phyloP scores from a whole-genome alignment of 2,329 filamentous ascomycete genomes.

The Ophiostoma piceae region DNA sequence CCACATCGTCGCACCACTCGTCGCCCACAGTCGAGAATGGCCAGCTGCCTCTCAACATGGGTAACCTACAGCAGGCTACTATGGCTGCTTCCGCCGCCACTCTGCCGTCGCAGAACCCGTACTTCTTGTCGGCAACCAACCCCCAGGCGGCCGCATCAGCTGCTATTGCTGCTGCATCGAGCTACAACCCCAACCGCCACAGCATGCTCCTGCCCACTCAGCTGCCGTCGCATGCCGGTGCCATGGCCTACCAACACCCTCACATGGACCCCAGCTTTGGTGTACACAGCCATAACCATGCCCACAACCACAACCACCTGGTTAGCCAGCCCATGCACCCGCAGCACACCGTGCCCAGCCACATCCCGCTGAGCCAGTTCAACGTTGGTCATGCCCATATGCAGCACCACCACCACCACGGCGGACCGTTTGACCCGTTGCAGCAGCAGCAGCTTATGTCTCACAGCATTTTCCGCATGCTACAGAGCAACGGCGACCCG shows the following conservation, averaged over 20 bases:
- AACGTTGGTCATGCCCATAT: conserved; percentile 31
- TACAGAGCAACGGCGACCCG: conserved; percentile 68
- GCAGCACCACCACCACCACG: conserved; percentile 47
- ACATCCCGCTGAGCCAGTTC: conserved; percentile 20
- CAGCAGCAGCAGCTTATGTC: conserved; percentile 59
- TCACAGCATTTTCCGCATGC: conserved; percentile 66
- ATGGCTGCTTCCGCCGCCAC: conserved; percentile 41
- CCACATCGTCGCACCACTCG: conserved; percentile 41
- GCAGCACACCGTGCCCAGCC: conserved; percentile 22
- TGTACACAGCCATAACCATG: conserved; percentile 9
- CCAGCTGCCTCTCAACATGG: conserved; percentile 49
- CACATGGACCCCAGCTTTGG: conserved; percentile 24
- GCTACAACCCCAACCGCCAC: conserved; percentile 47
- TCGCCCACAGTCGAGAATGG: conserved; percentile 45
- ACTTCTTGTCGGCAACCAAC: conserved; percentile 45
- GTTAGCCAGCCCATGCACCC: conserved; percentile 17
- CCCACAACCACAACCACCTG: conserved; percentile 12
- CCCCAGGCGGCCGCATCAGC: conserved; percentile 40
- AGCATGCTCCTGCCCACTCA: conserved; percentile 57
- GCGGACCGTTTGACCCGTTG: conserved; percentile 40
- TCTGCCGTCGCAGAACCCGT: conserved; percentile 49
- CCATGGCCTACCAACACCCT: conserved; percentile 25
- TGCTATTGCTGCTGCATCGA: conserved; percentile 4
- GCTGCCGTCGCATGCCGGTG: conserved; percentile 42
- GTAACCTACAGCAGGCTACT: conserved; percentile 51